Conservation (phyloP, 805 yeast genomes). For the Torulaspora franciscae region DNA sequence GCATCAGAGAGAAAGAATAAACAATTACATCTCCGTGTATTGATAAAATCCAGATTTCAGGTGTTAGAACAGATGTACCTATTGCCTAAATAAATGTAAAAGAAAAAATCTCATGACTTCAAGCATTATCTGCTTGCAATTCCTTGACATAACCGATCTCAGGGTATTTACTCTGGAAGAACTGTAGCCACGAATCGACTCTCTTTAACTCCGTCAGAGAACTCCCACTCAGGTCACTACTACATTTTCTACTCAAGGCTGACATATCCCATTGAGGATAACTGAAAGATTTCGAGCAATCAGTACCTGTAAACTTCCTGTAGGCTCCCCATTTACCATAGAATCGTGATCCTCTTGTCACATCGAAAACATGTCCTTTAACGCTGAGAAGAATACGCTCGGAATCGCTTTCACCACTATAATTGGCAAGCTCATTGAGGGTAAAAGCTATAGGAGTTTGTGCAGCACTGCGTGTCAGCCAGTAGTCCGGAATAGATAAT, state of each 20-base stretch:
- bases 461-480: constrained; percentile 10
- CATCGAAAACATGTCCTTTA: constrained; percentile 26
- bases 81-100: background rate
- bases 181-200: constrained; percentile 21
- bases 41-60: constrained; percentile 30
- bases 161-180: constrained; percentile 23
- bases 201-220: constrained; percentile 13
- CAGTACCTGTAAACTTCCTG: constrained; percentile 23
- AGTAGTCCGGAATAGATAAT: constrained; percentile 13
- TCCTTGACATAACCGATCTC: constrained; percentile 16
- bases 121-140: background rate
- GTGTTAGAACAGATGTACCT: background rate
- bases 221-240: constrained; percentile 12
- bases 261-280: constrained; percentile 21
- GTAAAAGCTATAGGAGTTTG: constrained; percentile 13
- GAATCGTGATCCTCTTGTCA: constrained; percentile 18
- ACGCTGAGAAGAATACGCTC: constrained; percentile 20
- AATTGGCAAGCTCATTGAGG: constrained; percentile 12
- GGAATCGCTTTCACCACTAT: constrained; percentile 7
- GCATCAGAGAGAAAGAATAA: constrained; percentile 90
- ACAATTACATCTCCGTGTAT: constrained; percentile 83
- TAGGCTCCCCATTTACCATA: constrained; percentile 29
- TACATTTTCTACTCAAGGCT: constrained; percentile 16
- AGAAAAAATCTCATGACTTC: background rate
- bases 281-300: constrained; percentile 23